These are phyloP conservation scores for Guyanaporus albipodus DNA, from an alignment of 768 basidiomycete species.

Conservation along the genomic window DNA sequence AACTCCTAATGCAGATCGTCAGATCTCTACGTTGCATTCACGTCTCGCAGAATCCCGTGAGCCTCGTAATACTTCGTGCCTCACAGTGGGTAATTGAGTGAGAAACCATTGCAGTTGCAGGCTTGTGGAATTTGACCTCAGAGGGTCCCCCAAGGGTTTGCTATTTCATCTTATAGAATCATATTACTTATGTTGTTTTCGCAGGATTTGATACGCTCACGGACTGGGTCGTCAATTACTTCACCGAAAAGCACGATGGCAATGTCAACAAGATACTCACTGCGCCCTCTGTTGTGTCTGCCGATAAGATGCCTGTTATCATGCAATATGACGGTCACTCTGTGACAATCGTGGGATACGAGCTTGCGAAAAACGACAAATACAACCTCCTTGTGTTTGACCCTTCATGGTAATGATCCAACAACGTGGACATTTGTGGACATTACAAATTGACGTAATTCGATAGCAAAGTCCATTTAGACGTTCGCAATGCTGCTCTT, in stretches of 20 bases:
- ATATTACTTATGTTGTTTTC: background rate
- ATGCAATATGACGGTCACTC: constrained; percentile 85
- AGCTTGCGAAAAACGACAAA: constrained; percentile 53
- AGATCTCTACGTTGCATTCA: constrained; percentile 81
- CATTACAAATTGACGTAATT: background rate
- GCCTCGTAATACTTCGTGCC: constrained; percentile 22
- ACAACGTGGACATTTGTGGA: constrained; percentile 2
- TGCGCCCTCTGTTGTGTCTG: constrained; percentile 49
- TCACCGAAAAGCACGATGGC: constrained; percentile 37
- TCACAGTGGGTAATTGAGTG: background rate
- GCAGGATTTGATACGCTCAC: constrained; percentile 48
- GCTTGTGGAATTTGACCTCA: constrained; percentile 63
- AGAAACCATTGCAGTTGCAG: constrained; percentile 39
- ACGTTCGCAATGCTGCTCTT: constrained; percentile 21
- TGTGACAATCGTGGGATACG: constrained; percentile 82
- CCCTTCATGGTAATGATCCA: constrained; percentile 54
- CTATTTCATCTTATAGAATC: background rate
- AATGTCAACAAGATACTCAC: constrained; percentile 52
- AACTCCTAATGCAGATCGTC: constrained; percentile 1
- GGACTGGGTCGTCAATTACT: constrained; percentile 77
- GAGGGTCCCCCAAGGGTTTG: constrained; percentile 42
- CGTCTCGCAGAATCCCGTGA: constrained; percentile 78
- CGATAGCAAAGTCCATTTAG: constrained; percentile 11
- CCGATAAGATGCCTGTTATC: constrained; percentile 74
- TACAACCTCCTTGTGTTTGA: constrained; percentile 74